phyloP scores from a whole-genome alignment of 2,329 filamentous ascomycete species.

The Hypocrella siamensis region DNA sequence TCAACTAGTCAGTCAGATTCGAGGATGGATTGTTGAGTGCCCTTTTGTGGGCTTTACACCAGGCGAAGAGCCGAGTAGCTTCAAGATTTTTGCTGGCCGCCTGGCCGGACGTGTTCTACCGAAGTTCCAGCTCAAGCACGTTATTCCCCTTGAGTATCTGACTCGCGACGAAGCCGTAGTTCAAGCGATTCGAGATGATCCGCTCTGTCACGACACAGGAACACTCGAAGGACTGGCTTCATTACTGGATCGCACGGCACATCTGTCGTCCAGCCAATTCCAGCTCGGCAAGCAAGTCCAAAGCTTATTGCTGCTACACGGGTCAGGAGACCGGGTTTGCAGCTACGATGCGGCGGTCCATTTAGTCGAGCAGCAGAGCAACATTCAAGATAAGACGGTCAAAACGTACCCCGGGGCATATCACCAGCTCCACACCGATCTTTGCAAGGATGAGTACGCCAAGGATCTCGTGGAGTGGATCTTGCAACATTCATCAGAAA shows the following conservation, averaged over 20 bases:
- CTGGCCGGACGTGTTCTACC: constrained; percentile 55
- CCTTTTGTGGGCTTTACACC: constrained; percentile 64
- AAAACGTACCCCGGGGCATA: constrained; percentile 63
- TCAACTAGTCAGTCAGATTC: constrained; percentile 42
- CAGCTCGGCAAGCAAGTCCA: constrained; percentile 36
- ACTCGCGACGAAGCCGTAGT: constrained; percentile 51
- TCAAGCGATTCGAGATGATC: constrained; percentile 46
- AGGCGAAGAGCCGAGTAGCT: constrained; percentile 41
- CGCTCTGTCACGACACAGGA: constrained; percentile 65
- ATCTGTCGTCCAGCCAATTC: constrained; percentile 40
- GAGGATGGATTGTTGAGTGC: constrained; percentile 61
- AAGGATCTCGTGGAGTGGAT: constrained; percentile 54
- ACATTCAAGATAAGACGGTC: constrained; percentile 52
- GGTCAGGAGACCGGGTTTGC: constrained; percentile 56
- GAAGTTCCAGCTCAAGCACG: constrained; percentile 47
- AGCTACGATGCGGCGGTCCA: constrained; percentile 47
- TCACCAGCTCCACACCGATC: constrained; percentile 57
- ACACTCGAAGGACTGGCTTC: constrained; percentile 69
- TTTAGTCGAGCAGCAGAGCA: constrained; percentile 41
- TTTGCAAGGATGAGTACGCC: constrained; percentile 34
- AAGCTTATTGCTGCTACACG: constrained; percentile 59
- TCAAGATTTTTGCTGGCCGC: constrained; percentile 51
- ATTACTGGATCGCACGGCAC: constrained; percentile 58
- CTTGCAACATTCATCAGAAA: constrained; percentile 21
- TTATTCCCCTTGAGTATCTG: constrained; percentile 47